These are phyloP conservation scores for Tolypocladium guangdongense DNA, from an alignment of 2,329 filamentous ascomycete genomes.

Conservation along the genomic window DNA sequence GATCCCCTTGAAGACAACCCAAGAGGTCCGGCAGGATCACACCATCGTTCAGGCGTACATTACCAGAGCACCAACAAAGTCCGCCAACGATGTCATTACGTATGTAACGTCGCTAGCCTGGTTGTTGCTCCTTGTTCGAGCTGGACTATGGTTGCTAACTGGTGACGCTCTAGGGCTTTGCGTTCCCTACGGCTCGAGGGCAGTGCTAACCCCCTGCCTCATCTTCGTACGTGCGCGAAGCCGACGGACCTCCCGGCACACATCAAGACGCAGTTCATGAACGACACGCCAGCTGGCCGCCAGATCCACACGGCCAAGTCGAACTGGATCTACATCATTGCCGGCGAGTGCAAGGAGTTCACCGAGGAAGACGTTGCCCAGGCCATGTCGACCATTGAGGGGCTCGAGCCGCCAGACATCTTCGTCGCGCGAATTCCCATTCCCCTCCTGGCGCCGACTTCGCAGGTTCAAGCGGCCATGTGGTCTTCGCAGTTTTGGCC, in stretches of 20 bases:
- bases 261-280: constrained; percentile 51
- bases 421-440: constrained; percentile 56
- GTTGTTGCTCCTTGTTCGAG: not conserved
- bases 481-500: constrained; percentile 78
- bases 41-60: constrained; percentile 54
- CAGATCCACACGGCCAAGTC: constrained; percentile 50
- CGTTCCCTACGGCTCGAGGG: constrained; percentile 46
- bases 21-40: constrained; percentile 51
- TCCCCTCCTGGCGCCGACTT: constrained; percentile 64
- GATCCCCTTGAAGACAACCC: constrained; percentile 52
- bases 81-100: constrained; percentile 63
- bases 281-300: constrained; percentile 40
- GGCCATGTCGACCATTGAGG: constrained; percentile 36
- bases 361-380: constrained; percentile 40
- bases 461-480: constrained; percentile 59
- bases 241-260: constrained; percentile 55
- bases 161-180: constrained; percentile 33
- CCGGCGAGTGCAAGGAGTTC: constrained; percentile 41
- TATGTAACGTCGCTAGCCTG: constrained; percentile 21
- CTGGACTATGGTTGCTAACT: constrained; percentile 3
- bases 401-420: constrained; percentile 35
- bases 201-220: constrained; percentile 53
- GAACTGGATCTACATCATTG: constrained; percentile 48
- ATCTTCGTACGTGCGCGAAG: constrained; percentile 69
- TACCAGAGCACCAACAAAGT: constrained; percentile 60